Conservation (phyloP, 495 filamentous ascomycete genomes). For the Acidomyces sp. region DNA sequence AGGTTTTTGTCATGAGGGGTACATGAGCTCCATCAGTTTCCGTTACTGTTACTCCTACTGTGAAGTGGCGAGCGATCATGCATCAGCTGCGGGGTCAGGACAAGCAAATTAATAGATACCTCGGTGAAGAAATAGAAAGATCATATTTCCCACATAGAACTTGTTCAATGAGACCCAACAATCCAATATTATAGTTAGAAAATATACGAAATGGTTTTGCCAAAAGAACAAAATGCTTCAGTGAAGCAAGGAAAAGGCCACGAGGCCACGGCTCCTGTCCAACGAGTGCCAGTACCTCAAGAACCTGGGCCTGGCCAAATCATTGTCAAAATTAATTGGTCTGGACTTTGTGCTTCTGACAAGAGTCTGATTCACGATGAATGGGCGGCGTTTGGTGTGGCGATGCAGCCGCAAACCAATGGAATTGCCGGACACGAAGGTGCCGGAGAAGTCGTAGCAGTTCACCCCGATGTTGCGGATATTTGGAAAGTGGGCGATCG, state of each 20-base stretch:
- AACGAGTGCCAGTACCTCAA: constrained; percentile 4
- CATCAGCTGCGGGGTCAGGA: no score
- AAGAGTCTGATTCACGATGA: constrained; percentile 22
- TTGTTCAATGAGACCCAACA: no score
- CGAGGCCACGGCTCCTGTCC: constrained; percentile 12
- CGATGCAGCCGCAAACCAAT: constrained; percentile 14
- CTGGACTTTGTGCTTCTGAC: constrained; percentile 22
- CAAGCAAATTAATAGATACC: no score
- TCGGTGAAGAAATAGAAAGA: no score
- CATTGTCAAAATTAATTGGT: constrained; percentile 20
- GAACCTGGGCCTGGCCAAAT: constrained; percentile 17
- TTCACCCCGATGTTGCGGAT: constrained; percentile 16
- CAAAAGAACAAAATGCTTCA: constrained; percentile 12
- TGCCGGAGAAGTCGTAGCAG: constrained; percentile 24
- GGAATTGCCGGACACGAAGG: constrained; percentile 29
- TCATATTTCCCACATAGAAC: no score
- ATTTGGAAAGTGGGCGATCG: constrained; percentile 23
- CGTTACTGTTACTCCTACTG: no score
- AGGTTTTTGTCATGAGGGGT: no score
- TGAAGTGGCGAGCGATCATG: no score
- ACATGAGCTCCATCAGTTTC: no score
- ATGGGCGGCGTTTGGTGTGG: constrained; percentile 18
- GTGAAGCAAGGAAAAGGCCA: constrained; percentile 15
- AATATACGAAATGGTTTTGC: constrained; percentile 14
- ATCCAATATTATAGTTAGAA: no score